These are phyloP conservation scores for Tilletia indica DNA, from an alignment of 1,284 basidiomycete species.

Conservation along the genomic window DNA sequence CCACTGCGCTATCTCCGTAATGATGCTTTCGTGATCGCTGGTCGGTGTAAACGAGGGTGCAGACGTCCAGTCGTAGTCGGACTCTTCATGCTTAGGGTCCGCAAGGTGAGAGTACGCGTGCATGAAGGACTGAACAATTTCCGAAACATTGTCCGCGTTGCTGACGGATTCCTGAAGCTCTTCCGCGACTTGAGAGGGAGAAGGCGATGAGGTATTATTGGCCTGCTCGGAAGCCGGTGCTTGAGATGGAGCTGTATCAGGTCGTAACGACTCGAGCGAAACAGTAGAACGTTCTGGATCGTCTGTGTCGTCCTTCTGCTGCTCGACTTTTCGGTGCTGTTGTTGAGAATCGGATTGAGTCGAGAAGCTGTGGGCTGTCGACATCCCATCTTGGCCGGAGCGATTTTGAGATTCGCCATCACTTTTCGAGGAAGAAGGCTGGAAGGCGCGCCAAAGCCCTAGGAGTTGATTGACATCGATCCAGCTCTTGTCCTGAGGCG, in stretches of 20 bases:
- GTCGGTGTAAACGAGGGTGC: slow-evolving; percentile 28
- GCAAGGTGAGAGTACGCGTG: slow-evolving; percentile 15
- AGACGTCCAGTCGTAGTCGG: slow-evolving; percentile 21
- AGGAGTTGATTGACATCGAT: slow-evolving; percentile 45
- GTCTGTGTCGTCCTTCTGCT: background rate
- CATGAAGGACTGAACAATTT: slow-evolving; percentile 14
- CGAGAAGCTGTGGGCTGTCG: background rate
- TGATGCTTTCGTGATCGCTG: slow-evolving; percentile 33
- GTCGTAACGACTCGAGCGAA: background rate
- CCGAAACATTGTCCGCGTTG: slow-evolving; percentile 19
- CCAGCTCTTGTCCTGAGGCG: slow-evolving; percentile 33
- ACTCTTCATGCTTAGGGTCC: slow-evolving; percentile 19
- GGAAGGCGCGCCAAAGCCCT: slow-evolving; percentile 1
- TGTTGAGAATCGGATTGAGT: background rate
- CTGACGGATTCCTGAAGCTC: slow-evolving; percentile 27
- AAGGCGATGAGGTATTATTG: background rate
- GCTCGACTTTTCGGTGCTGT: background rate
- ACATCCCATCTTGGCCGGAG: background rate
- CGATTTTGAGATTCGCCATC: background rate
- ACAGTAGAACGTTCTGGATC: background rate
- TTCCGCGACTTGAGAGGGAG: slow-evolving; percentile 25
- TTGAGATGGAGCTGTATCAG: background rate
- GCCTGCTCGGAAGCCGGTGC: background rate
- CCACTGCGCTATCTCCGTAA: slow-evolving; percentile 47
- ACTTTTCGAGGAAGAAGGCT: background rate